These are phyloP conservation scores for Epichloe glyceriae DNA, from an alignment of 2,329 filamentous ascomycete genomes.

Conservation along the genomic window DNA sequence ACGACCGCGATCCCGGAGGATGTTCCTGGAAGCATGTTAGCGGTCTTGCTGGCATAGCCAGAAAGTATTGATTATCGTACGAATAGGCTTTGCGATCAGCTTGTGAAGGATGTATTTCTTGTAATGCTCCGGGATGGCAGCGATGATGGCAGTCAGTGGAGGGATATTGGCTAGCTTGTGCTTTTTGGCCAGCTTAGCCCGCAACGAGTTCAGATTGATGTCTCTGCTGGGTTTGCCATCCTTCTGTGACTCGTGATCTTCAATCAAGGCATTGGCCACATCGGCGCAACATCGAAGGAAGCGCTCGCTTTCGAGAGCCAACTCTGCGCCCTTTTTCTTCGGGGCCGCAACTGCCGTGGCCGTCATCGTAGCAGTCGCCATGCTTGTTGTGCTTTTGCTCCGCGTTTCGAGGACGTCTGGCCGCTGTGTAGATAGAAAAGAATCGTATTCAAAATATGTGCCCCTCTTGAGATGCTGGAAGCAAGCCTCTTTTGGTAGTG, in stretches of 20 bases:
- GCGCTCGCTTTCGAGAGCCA: slow-evolving; percentile 86
- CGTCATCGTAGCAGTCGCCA: slow-evolving; percentile 46
- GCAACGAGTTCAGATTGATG: slow-evolving; percentile 81
- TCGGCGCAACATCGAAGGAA: slow-evolving; percentile 92
- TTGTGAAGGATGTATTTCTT: slow-evolving; percentile 98
- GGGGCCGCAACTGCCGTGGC: slow-evolving; percentile 51
- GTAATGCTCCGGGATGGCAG: slow-evolving; percentile 97
- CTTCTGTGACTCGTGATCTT: slow-evolving; percentile 76
- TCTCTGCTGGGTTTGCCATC: slow-evolving; percentile 68
- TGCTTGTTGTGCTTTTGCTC: slow-evolving; percentile 9
- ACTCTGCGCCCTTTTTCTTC: slow-evolving; percentile 58
- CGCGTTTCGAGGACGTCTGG: neutral
- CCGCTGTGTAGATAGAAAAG: neutral
- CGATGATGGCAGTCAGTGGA: slow-evolving; percentile 90
- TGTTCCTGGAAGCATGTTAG: slow-evolving; percentile 45
- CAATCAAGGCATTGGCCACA: slow-evolving; percentile 84
- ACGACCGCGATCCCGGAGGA: slow-evolving; percentile 96
- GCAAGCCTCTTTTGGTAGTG: neutral
- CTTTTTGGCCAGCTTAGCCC: slow-evolving; percentile 83
- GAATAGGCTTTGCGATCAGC: slow-evolving; percentile 90
- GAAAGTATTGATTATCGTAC: slow-evolving; percentile 28
- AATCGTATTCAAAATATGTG: neutral
- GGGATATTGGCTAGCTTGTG: slow-evolving; percentile 80
- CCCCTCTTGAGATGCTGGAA: neutral
- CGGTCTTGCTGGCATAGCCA: neutral